These are phyloP conservation scores for Theobroma cacao DNA, from an alignment of 345 rosid species.

Conservation along the genomic window DNA sequence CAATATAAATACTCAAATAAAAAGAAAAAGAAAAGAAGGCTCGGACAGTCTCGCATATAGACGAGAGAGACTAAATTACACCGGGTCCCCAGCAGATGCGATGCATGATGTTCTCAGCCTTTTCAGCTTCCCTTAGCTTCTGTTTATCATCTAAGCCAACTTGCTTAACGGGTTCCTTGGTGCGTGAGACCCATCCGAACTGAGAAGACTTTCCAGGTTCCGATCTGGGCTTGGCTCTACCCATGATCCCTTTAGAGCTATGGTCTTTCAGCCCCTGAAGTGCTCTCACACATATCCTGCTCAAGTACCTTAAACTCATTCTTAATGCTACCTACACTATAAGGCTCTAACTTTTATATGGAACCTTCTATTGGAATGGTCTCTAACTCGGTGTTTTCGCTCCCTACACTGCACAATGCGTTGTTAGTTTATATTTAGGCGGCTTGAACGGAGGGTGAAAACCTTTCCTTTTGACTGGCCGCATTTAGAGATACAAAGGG, in stretches of 20 bases:
- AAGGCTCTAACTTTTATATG: background rate
- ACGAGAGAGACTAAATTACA: background rate
- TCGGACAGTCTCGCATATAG: background rate
- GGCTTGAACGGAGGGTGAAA: background rate
- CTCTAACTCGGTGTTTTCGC: background rate
- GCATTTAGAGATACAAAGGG: background rate
- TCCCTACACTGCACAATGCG: background rate
- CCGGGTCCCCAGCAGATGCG: constrained; percentile 6
- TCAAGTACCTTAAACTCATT: background rate
- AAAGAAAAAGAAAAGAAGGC: background rate
- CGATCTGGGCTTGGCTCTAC: background rate
- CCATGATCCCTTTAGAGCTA: background rate
- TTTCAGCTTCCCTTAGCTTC: constrained; percentile 8
- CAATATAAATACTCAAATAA: background rate
- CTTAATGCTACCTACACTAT: background rate
- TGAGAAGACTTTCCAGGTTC: background rate
- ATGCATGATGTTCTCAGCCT: constrained; percentile 13
- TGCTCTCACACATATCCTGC: constrained; percentile 5
- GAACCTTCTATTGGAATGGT: background rate
- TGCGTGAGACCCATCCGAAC: background rate
- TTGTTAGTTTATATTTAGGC: background rate
- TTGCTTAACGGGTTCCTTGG: background rate
- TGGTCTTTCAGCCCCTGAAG: background rate
- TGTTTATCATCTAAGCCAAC: background rate
- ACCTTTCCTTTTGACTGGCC: background rate